These are phyloP conservation scores for Ceraceosorus bombacis DNA, from an alignment of 1,284 basidiomycete species.

Conservation along the genomic window DNA sequence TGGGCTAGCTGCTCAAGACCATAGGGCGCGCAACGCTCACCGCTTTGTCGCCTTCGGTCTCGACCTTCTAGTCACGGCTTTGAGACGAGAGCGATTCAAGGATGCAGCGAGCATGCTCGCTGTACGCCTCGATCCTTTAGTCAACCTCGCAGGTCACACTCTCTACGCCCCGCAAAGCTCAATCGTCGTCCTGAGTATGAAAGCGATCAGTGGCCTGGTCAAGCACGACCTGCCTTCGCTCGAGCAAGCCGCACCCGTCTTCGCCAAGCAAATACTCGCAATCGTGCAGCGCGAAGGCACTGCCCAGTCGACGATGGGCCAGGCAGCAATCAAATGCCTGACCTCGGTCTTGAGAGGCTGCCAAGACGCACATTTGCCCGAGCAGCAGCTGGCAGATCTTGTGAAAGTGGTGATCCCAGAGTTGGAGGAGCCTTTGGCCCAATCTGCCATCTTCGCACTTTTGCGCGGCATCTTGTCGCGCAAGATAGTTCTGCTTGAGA, in stretches of 20 bases:
- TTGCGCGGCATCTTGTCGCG: conserved; percentile 85
- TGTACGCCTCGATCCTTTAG: conserved; percentile 75
- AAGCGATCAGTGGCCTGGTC: conserved; percentile 70
- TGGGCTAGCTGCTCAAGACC: conserved; percentile 26
- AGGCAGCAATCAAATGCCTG: conserved; percentile 79
- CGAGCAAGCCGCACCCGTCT: conserved; percentile 69
- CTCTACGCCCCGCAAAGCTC: conserved; percentile 75
- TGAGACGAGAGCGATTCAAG: conserved; percentile 77
- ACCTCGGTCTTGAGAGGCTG: conserved; percentile 79
- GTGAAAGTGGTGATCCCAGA: conserved; percentile 80
- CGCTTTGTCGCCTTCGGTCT: conserved; percentile 89
- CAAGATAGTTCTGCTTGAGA: conserved; percentile 86
- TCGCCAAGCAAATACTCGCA: conserved; percentile 76
- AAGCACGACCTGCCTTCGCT: conserved; percentile 76
- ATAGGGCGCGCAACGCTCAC: conserved; percentile 54
- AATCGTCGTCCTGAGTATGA: conserved; percentile 73
- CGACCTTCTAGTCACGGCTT: conserved; percentile 80
- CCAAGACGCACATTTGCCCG: conserved; percentile 69
- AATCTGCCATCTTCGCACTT: conserved; percentile 77
- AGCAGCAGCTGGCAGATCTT: conserved; percentile 79
- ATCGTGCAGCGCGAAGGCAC: conserved; percentile 77
- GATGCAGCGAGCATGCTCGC: conserved; percentile 66
- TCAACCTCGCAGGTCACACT: conserved; percentile 80
- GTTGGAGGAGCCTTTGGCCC: conserved; percentile 84
- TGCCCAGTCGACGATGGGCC: conserved; percentile 74